phyloP scores from a whole-genome alignment of 2,329 filamentous ascomycete species.

The Waltergamsia citrina region DNA sequence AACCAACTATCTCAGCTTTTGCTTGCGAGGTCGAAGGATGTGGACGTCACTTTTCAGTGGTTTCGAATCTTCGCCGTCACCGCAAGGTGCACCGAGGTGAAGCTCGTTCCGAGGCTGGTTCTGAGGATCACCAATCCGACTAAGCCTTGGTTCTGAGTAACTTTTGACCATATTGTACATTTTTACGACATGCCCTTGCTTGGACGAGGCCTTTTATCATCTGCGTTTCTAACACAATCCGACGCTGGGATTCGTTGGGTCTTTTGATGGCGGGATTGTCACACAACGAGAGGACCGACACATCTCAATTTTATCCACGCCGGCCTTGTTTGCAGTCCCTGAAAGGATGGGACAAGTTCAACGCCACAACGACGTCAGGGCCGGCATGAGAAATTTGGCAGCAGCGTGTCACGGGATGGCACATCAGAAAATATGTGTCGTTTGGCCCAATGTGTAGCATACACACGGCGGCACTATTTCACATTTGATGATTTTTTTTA shows the following conservation, averaged over 20 bases:
- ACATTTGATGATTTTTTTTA: too few species aligned
- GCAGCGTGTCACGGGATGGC: too few species aligned
- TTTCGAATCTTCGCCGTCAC: constrained; percentile 89
- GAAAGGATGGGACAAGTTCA: too few species aligned
- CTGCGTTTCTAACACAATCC: not conserved
- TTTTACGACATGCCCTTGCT: constrained; percentile 1
- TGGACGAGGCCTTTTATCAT: not conserved
- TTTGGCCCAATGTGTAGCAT: too few species aligned
- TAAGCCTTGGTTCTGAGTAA: constrained; percentile 16
- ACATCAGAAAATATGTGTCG: too few species aligned
- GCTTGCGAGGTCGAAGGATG: constrained; percentile 91
- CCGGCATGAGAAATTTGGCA: too few species aligned
- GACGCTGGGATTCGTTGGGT: too few species aligned
- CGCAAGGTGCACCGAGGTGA: constrained; percentile 85
- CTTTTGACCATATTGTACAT: not conserved
- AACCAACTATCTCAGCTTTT: constrained; percentile 53
- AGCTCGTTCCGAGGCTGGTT: constrained; percentile 50
- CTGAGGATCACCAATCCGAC: constrained; percentile 54
- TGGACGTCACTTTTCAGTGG: constrained; percentile 91
- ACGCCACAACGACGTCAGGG: too few species aligned
- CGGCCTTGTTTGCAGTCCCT: too few species aligned
- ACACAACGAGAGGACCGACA: too few species aligned
- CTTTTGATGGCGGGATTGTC: too few species aligned
- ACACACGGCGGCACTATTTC: too few species aligned
- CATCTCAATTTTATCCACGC: constrained; percentile 4